A percentile compares a stretch with the other conserved stretches of the same genome.
Evolutionary conservation across 192 early-diverging fungal species (phyloP).

Genomic region (Coemansia sp.): DNA sequence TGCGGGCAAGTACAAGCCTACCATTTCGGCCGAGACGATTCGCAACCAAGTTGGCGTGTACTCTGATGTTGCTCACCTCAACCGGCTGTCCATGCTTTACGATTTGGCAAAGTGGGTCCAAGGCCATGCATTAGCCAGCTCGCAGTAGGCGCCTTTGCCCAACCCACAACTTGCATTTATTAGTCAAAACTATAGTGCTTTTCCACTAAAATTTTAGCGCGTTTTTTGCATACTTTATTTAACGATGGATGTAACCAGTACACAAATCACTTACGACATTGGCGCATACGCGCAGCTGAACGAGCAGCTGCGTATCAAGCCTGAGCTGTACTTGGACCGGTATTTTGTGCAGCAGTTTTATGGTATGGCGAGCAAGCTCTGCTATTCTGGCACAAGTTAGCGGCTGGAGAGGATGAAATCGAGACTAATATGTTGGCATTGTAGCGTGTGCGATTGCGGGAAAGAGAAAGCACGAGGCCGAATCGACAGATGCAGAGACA

Average conservation of each 20-base stretch:
- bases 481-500: not conserved
- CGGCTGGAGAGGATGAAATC: not conserved
- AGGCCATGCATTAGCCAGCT: not conserved
- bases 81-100: conserved; percentile 30
- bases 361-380: not conserved
- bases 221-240: not conserved
- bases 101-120: conserved; percentile 38
- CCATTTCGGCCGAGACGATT: conserved; percentile 10
- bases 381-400: no score
- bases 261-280: conserved; percentile 35
- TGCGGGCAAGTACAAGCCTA: conserved; percentile 59
- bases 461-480: conserved; percentile 36
- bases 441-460: conserved; percentile 14
- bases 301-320: conserved; percentile 12
- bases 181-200: not conserved
- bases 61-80: conserved; percentile 34
- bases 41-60: conserved; percentile 36
- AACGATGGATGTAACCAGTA: not conserved
- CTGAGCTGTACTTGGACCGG: conserved; percentile 22
- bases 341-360: conserved; percentile 38
- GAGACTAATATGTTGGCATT: not conserved
- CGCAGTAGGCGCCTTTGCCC: not conserved
- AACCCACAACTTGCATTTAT: not conserved
- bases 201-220: not conserved
- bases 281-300: conserved; percentile 27